These are phyloP conservation scores for Clathrus columnatus DNA, from an alignment of 768 basidiomycete genomes.

Conservation along the genomic window DNA sequence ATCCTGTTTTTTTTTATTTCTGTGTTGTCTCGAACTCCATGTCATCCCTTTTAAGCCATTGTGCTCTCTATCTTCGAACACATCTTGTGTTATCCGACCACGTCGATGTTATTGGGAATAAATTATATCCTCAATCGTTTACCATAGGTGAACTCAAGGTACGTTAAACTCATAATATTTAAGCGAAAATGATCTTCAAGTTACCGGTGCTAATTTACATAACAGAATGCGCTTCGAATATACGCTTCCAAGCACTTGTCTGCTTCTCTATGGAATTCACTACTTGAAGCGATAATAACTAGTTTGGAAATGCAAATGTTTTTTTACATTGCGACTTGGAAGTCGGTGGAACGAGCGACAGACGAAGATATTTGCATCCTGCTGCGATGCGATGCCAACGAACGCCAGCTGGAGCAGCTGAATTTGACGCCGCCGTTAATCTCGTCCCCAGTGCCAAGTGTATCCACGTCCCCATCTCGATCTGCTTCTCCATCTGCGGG, in stretches of 20 bases:
- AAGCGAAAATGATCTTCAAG: not conserved
- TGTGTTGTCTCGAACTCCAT: not conserved
- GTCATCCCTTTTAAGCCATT: not conserved
- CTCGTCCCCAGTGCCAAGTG: too few relatives aligned
- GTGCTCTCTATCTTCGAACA: not conserved
- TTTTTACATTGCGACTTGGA: not conserved
- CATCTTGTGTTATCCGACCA: not conserved
- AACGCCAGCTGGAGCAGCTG: not conserved
- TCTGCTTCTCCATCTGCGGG: too few relatives aligned
- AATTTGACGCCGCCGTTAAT: too few relatives aligned
- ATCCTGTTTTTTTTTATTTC: not conserved
- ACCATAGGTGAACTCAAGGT: slow-evolving; percentile 6
- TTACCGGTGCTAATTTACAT: too few relatives aligned
- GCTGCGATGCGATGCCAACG: not conserved
- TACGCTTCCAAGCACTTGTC: not conserved
- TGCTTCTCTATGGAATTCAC: not conserved
- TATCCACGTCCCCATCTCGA: too few relatives aligned
- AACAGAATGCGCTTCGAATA: not conserved
- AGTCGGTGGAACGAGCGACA: not conserved
- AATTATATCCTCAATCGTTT: slow-evolving; percentile 6
- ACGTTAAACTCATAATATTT: not conserved
- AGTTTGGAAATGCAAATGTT: slow-evolving; percentile 5
- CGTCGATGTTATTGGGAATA: not conserved
- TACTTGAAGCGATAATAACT: slow-evolving; percentile 2
- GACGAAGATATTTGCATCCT: slow-evolving; percentile 8